Percentiles rank a stretch among this genome's conserved stretches.
phyloP scores from a whole-genome alignment of 1,284 basidiomycete genomes.

The Porogramme epimiltina region DNA sequence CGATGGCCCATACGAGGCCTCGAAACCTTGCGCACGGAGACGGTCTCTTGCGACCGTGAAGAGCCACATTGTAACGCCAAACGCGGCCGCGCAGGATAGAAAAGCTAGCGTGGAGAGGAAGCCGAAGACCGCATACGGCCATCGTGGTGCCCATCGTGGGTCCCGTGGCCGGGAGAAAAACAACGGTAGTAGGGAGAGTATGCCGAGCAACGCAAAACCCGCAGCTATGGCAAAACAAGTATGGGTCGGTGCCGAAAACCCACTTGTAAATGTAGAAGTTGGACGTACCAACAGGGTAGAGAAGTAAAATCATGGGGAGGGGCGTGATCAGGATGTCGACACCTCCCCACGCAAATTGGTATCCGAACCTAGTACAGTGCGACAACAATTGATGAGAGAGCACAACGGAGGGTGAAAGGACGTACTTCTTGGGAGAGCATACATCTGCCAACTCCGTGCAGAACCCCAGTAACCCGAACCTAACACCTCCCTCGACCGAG shows the following conservation, averaged over 20 bases:
- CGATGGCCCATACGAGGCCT: slow-evolving; percentile 30
- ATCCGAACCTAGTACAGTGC: slow-evolving; percentile 26
- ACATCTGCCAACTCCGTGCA: slow-evolving; percentile 22
- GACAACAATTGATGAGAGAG: neutral
- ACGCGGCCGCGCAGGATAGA: slow-evolving; percentile 26
- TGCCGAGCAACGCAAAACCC: slow-evolving; percentile 24
- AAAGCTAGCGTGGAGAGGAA: slow-evolving; percentile 28
- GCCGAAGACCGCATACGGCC: slow-evolving; percentile 27
- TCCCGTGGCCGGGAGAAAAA: slow-evolving; percentile 23
- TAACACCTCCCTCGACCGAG: slow-evolving; percentile 25
- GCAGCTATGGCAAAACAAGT: slow-evolving; percentile 23
- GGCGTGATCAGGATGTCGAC: slow-evolving; percentile 21
- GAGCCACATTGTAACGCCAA: slow-evolving; percentile 28
- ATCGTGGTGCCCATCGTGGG: slow-evolving; percentile 12
- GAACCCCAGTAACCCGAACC: slow-evolving; percentile 33
- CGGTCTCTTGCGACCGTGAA: slow-evolving; percentile 26
- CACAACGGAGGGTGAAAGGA: neutral
- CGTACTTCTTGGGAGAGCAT: slow-evolving; percentile 28
- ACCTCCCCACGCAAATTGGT: slow-evolving; percentile 19
- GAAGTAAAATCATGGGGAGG: slow-evolving; percentile 27
- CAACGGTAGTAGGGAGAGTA: slow-evolving; percentile 27
- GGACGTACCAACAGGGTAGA: slow-evolving; percentile 32
- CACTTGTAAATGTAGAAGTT: no score
- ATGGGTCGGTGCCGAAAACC: no score
- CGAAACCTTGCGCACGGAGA: slow-evolving; percentile 24